Percentiles rank a stretch among this genome's conserved stretches.
Evolutionary conservation across 352 stramenopile species (phyloP).

Genomic region (Pilasporangium apinafurcum): DNA sequence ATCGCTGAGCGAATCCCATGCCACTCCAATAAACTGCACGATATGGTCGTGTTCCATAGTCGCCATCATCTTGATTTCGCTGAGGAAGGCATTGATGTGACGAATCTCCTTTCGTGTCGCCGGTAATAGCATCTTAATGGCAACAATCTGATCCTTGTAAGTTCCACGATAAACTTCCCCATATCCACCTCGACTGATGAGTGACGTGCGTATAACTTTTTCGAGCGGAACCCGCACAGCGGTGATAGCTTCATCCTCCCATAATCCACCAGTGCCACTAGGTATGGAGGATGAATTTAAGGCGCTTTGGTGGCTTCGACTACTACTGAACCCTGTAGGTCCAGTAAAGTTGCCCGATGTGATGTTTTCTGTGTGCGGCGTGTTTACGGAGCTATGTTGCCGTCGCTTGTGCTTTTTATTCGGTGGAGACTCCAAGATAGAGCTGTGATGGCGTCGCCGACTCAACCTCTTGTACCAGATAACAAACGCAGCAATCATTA

Average conservation of each 20-base stretch:
- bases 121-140: slow-evolving; percentile 38
- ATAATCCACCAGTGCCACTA: slow-evolving; percentile 9
- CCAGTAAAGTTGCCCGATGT: no score
- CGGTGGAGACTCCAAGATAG: no score
- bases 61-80: slow-evolving; percentile 41
- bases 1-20: slow-evolving; percentile 41
- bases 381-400: no score
- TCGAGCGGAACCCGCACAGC: slow-evolving; percentile 23
- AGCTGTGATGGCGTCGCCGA: no score
- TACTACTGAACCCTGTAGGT: no score
- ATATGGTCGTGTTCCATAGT: slow-evolving; percentile 28
- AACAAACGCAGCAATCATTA: slow-evolving; percentile 31
- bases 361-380: no score
- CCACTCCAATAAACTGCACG: slow-evolving; percentile 35
- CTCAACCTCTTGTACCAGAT: slow-evolving; percentile 35
- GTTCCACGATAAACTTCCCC: slow-evolving; percentile 35
- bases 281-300: no score
- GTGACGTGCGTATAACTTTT: slow-evolving; percentile 10
- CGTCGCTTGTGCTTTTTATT: no score
- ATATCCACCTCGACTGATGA: slow-evolving; percentile 31
- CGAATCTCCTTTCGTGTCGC: slow-evolving; percentile 18
- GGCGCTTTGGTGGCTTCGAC: no score
- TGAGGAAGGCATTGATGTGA: slow-evolving; percentile 34
- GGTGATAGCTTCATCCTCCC: slow-evolving; percentile 34
- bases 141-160: slow-evolving; percentile 30